Evolutionary conservation across 2,329 filamentous ascomycete species (phyloP), one percentile per base, ranked within the genome.

Genomic region (Tolypocladium tundrense): DNA sequence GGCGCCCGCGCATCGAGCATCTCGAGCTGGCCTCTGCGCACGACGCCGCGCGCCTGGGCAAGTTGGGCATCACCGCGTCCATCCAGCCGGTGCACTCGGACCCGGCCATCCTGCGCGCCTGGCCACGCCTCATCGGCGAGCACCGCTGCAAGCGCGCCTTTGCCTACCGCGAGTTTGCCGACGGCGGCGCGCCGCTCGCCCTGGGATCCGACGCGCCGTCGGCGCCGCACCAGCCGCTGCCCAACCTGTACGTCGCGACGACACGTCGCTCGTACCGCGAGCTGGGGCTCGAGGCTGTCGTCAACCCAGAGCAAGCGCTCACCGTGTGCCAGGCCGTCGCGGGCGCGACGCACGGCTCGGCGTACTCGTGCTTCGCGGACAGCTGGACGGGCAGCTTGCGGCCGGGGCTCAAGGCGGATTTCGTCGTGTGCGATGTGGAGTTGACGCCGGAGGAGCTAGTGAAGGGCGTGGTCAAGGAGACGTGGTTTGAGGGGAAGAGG

Each of bases 1-100:
- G 77, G 9, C 77, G 85, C 2, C 85, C 85, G 55, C 77, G 85
- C 19, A 83, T 88, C 62, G 85, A 88, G 69, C 85, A 88, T 65
- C 72, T 88, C 4, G 85, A 88, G 66, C 74, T 88, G 37, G 75
- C 83, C 0, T 76, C 76, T 0, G 73, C 75, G 0, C 72, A 75
- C 58, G 85, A 87, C 62, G 84, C 82, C 1, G 72, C 65, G 2
- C 73, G 84, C 1, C 75, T 88, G 0, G 84, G 83, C 7, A 65
- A 72, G 31, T 70, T 85, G 4, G 82, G 84, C 54, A 85, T 88
- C 69, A 84, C 80, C 1, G 81, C 82, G 0, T 82, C 79, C 1
- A 75, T 84, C 19, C 81, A 84, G 63, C 79, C 82, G 0, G 81
- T 84, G 0, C 82, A 85, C 61, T 75, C 79, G 1, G 82, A 84